phyloP scores from a whole-genome alignment of 208 protist species.

The Endotrypanum monterogeii region DNA sequence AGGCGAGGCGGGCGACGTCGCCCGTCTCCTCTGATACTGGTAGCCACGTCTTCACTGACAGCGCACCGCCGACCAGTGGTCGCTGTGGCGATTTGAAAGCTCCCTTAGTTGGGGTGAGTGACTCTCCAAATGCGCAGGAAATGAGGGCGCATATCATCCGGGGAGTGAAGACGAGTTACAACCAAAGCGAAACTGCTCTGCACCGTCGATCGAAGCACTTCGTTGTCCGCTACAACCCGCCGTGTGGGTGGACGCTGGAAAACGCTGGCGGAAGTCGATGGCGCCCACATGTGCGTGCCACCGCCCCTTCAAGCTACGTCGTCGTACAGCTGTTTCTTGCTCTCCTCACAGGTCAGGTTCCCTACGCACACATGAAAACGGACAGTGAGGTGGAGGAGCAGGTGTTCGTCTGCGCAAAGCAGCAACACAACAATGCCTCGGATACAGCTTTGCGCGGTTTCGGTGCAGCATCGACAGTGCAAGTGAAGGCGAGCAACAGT shows the following conservation, averaged over 20 bases:
- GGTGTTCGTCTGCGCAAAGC: slow-evolving; percentile 27
- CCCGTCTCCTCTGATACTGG: not conserved
- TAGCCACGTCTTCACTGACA: not conserved
- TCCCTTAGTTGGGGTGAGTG: not conserved
- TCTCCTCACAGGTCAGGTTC: slow-evolving; percentile 42
- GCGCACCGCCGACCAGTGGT: not conserved
- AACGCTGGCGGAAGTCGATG: slow-evolving; percentile 47
- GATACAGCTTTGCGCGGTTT: not conserved
- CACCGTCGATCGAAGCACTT: slow-evolving; percentile 9
- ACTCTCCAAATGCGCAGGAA: not conserved
- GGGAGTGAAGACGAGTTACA: not conserved
- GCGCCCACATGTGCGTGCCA: slow-evolving; percentile 61
- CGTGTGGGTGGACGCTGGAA: slow-evolving; percentile 29
- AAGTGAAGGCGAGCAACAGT: slow-evolving; percentile 27
- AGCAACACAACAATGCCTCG: not conserved
- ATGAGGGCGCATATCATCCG: not conserved
- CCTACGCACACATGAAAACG: slow-evolving; percentile 36
- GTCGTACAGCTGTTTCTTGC: slow-evolving; percentile 65
- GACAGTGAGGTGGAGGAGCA: slow-evolving; percentile 36
- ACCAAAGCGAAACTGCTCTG: not conserved
- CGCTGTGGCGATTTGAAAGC: no score
- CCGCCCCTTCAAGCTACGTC: slow-evolving; percentile 52
- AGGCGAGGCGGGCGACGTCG: not conserved
- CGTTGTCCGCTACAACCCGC: slow-evolving; percentile 32
- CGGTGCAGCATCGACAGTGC: not conserved